Evolutionary conservation across 176 grass and related monocot genomes (phyloP), one percentile per base, ranked within the genome.

Genomic region (Musa beccarii): DNA sequence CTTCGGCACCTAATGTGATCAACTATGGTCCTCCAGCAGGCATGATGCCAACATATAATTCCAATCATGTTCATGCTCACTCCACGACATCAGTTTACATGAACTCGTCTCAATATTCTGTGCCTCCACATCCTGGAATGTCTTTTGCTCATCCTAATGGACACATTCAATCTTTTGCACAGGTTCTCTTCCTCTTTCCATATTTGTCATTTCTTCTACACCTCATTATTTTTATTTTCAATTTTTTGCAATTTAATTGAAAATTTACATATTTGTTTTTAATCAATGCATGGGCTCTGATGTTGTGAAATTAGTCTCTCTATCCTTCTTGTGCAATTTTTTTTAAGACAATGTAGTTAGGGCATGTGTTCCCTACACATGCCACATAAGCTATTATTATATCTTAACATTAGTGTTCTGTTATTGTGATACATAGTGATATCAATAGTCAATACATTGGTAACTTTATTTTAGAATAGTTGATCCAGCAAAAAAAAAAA

Each of bases 91-190:
- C 82, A 49, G n/a, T 67, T 26, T 26, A 28, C 85, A 89, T 89
- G 83, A 80, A 83, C 52, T 53, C 84, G 79, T 81, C 89, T 61
- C 89, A 88, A 74, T 92, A 82, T 88, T 69, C 55, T 51, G 83
- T 88, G 61, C 76, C 86, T 79, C 81, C 83, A 66, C 83, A 10
- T 67, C 89, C 81, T 65, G 84, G 86, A 71, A 74, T 89, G 19
- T 43, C 86, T 79, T 92, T 81, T 84, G 81, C 84, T 75, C 86
- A 86, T 82, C 83, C 78, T 73, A 81, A 82, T 53, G 85, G 88
- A 68, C 64, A 78, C 24, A 85, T 92, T 81, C 81, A 74, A 80
- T 78, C 81, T 11, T 84, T 86, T 84, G 55, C 51, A 57, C 86
- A 88, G 89, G 89, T 92, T 26, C 20, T 80, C 63, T 17, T 72